Evolutionary conservation across 1,284 basidiomycete species (phyloP).

Genomic region (Cerioporus squamosus): DNA sequence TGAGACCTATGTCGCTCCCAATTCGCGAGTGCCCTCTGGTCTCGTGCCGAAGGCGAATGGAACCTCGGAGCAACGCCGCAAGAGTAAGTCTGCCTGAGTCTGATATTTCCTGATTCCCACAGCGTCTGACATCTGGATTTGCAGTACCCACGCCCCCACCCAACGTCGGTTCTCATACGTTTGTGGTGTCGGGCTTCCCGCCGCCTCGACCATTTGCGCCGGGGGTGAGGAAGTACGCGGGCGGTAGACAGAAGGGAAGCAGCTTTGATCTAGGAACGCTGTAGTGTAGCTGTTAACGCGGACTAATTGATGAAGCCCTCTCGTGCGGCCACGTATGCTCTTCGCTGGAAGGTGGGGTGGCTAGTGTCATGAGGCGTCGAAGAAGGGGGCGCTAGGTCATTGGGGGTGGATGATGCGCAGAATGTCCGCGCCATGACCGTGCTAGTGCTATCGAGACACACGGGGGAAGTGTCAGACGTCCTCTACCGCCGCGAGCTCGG

Average conservation of each 20-base stretch:
- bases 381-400: not conserved
- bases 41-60: conserved; percentile 32
- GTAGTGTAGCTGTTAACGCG: conserved; percentile 29
- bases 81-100: conserved; percentile 52
- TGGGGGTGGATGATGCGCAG: conserved; percentile 12
- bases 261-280: conserved; percentile 66
- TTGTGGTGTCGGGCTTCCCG: conserved; percentile 75
- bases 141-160: conserved; percentile 79
- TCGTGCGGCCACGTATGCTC: conserved; percentile 25
- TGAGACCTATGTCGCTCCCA: conserved; percentile 23
- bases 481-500: conserved; percentile 7
- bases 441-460: not conserved
- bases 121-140: conserved; percentile 10
- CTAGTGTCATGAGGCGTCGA: conserved; percentile 15
- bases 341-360: conserved; percentile 1
- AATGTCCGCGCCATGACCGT: conserved; percentile 23
- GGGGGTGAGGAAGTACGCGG: conserved; percentile 56
- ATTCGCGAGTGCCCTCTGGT: conserved; percentile 30
- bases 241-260: conserved; percentile 67
- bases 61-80: conserved; percentile 39
- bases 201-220: conserved; percentile 68
- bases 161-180: conserved; percentile 67
- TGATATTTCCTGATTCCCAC: not conserved
- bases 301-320: conserved; percentile 2
- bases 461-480: not conserved